Base-by-base conservation (phyloP, 495 filamentous ascomycete genomes). In the Daldinia loculata region DNA sequence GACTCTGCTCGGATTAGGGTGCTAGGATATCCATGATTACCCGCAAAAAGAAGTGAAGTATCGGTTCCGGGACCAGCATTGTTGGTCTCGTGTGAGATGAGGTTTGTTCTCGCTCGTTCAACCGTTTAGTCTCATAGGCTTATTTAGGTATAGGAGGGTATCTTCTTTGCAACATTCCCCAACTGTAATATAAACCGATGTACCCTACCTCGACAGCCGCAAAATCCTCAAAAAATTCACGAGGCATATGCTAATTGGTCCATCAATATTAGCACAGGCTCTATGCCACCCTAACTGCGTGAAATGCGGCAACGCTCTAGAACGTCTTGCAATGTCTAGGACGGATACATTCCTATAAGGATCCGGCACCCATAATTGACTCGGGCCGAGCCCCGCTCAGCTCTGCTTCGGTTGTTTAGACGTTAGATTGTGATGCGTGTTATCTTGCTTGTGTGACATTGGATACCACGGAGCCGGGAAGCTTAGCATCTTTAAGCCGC, bases 181-280 rank as follows among this genome's bases (percentile, higher is more conserved):
- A 43, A 50, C 34, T 24, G 6, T 39, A 68, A 63, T 52, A 68
- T 63, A 63, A 38, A 63, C 15, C 50, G 43, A 68, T 63, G 45
- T 63, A 9, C 15, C n/a, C 15, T 38, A 26, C 43, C 26, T 27
- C 22, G 48, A 39, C 29, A 53, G 34, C 32, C 48, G 29, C 63
- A 27, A 15, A 32, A 55, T 2, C 6, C 39, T 34, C n/a, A 60
- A 57, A 8, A 57, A 50, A 36, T 65, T 45, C 39, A 50, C 9
- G 22, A 14, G 27, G 41, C 17, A 26, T 55, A 56, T 57, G 52
- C 38, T 65, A 19, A 34, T 63, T 43, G 50, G 50, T 8, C 27
- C n/a, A 43, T 57, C 29, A 53, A 43, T 50, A 32, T 8, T 57
- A 34, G 27, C 39, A 8, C 30, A 56, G 52, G 41, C 17, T 22